Evolutionary conservation across 495 filamentous ascomycete genomes (phyloP).

Genomic region (Daldinia grandis): DNA sequence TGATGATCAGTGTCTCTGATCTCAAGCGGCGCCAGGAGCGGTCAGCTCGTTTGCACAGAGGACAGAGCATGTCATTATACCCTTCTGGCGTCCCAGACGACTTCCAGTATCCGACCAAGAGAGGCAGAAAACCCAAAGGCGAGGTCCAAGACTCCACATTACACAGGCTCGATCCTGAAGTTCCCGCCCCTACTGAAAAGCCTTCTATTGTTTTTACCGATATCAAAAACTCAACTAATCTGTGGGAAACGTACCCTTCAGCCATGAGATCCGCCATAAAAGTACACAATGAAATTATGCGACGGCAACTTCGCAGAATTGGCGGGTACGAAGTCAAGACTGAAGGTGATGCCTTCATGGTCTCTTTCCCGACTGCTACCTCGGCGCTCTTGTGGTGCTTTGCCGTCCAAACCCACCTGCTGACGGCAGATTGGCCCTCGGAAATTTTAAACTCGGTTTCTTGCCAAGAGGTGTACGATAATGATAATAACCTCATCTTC

Average conservation of each 20-base stretch:
- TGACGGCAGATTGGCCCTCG: slow-evolving; percentile 90
- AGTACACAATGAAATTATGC: slow-evolving; percentile 94
- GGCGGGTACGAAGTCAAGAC: slow-evolving; percentile 99
- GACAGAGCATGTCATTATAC: slow-evolving; percentile 81
- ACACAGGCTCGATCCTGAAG: slow-evolving; percentile 83
- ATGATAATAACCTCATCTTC: slow-evolving; percentile 89
- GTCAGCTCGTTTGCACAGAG: slow-evolving; percentile 67
- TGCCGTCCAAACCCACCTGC: slow-evolving; percentile 84
- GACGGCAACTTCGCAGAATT: slow-evolving; percentile 88
- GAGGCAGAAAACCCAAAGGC: slow-evolving; percentile 69
- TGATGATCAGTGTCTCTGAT: slow-evolving; percentile 93
- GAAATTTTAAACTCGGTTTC: slow-evolving; percentile 89
- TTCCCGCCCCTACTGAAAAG: slow-evolving; percentile 88
- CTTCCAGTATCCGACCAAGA: slow-evolving; percentile 63
- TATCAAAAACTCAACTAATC: slow-evolving; percentile 95
- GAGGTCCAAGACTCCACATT: slow-evolving; percentile 84
- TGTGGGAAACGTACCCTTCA: slow-evolving; percentile 96
- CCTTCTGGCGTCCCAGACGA: slow-evolving; percentile 77
- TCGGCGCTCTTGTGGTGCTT: slow-evolving; percentile 96
- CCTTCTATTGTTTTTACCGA: slow-evolving; percentile 97
- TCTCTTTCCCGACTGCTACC: slow-evolving; percentile 94
- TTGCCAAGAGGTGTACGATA: slow-evolving; percentile 81
- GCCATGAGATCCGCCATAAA: slow-evolving; percentile 96
- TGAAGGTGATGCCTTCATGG: slow-evolving; percentile 99
- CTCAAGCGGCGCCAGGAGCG: slow-evolving; percentile 80